phyloP scores from a whole-genome alignment of 192 early-diverging fungal genomes.

The Backusella macrospora region DNA sequence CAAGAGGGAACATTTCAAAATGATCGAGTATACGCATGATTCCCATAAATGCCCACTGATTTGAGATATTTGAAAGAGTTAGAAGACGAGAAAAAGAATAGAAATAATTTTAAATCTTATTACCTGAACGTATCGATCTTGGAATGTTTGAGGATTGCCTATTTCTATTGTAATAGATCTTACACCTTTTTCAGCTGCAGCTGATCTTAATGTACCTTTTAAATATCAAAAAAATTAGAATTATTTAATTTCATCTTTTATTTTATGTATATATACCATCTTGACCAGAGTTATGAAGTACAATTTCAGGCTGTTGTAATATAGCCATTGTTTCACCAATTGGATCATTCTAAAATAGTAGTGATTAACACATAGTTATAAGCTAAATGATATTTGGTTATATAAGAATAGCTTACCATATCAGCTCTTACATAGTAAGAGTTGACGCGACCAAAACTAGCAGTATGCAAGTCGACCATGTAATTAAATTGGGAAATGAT shows the following conservation, averaged over 20 bases:
- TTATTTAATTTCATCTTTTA: background rate
- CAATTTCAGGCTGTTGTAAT: constrained; percentile 83
- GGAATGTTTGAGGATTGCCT: constrained; percentile 85
- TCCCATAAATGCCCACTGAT: constrained; percentile 61
- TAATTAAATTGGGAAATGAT: constrained; percentile 80
- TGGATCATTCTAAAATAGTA: constrained; percentile 64
- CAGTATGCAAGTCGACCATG: constrained; percentile 87
- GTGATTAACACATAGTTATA: background rate
- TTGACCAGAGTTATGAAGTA: constrained; percentile 67
- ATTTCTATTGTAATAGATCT: constrained; percentile 93
- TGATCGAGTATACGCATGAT: constrained; percentile 65
- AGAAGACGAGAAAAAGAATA: too few relatives aligned
- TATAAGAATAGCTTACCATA: constrained; percentile 45
- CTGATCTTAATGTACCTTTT: constrained; percentile 80
- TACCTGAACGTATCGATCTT: constrained; percentile 78
- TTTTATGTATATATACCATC: constrained; percentile 51
- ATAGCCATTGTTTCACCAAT: constrained; percentile 71
- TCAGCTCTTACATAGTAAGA: constrained; percentile 88
- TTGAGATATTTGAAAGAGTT: background rate
- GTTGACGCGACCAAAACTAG: constrained; percentile 83
- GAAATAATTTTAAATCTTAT: constrained; percentile 8
- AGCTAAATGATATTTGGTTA: background rate
- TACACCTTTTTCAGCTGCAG: constrained; percentile 72
- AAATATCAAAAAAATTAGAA: background rate
- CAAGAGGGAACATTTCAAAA: constrained; percentile 58